A percentile compares a stretch with the other conserved stretches of the same genome.
Evolutionary conservation across 176 grass and related monocot genomes (phyloP).

Genomic region (Triticum urartu): DNA sequence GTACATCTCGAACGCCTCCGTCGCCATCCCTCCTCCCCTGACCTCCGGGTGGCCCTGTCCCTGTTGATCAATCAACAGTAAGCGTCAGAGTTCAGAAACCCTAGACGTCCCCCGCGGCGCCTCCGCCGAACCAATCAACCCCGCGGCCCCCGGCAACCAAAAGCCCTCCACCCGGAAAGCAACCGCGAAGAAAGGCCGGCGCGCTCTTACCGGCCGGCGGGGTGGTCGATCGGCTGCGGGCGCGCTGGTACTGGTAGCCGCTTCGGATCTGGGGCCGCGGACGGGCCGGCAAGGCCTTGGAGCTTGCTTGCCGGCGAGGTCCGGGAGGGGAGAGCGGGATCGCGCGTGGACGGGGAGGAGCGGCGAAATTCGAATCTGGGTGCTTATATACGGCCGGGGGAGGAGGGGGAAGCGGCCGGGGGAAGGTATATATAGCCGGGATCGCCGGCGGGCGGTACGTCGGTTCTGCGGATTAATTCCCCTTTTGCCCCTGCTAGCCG

Average conservation of each 20-base stretch:
- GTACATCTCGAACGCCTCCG: conserved; percentile 83
- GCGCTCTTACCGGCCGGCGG: too few relatives aligned
- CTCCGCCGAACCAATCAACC: too few relatives aligned
- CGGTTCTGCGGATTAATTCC: neutral
- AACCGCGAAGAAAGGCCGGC: too few relatives aligned
- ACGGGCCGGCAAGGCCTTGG: neutral
- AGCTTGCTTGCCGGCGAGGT: neutral
- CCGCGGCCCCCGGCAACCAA: too few relatives aligned
- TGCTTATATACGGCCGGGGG: neutral
- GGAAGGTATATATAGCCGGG: neutral
- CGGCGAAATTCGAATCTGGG: neutral
- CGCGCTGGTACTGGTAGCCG: too few relatives aligned
- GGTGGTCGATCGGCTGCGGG: neutral
- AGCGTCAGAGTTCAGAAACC: neutral
- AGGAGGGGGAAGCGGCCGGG: too few relatives aligned
- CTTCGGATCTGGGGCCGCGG: too few relatives aligned
- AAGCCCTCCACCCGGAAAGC: too few relatives aligned
- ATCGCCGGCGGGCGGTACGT: neutral
- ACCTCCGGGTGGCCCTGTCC: neutral
- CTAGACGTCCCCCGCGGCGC: too few relatives aligned
- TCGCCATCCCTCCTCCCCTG: neutral
- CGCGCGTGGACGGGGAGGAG: too few relatives aligned
- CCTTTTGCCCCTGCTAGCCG: neutral
- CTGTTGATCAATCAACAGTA: neutral
- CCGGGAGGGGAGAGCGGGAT: neutral